Base-by-base conservation (phyloP, 441 rosid genomes). In the Manihot esculenta region DNA sequence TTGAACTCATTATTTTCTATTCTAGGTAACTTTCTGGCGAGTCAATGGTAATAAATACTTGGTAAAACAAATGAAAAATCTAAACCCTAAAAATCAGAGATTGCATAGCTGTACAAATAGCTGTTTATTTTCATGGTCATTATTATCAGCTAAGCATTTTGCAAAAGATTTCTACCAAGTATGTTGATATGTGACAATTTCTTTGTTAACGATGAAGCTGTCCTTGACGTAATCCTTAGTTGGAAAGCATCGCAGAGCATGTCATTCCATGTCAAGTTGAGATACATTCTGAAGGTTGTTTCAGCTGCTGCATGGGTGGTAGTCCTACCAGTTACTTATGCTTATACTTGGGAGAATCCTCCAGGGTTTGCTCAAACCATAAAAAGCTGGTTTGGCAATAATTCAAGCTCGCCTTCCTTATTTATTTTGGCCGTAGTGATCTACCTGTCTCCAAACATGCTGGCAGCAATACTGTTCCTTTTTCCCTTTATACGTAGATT, bases 251-350 rank as follows among this genome's bases (percentile, higher is more conserved):
- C 80, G 45, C 84, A 68, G 72, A 88, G 89, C 77, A 96, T 96
- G 99, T 87, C 99, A 66, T 80, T 89, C 67, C 88, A 89, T 82
- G 99, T 96, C 74, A 91, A 93, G 85, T 86, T 96, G 80, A 88
- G 99, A 87, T 96, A 89, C 85, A 88, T 96, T 82, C 86, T 96
- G 82, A 96, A 96, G 82, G 96, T 89, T 61, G 63, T 93, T 74
- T 90, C 98, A 45, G 97, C 99, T 69, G 97, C 98, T 66, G 91
- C 92, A 17, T 96, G 99, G 99, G 98, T 90, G 64, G 84, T 96
- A 66, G 70, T 93, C 78, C 84, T 96, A 50, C 97, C 99, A 2
- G 94, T 96, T 65, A 89, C 99, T 50, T 96, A 96, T 75, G 98
- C 98, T 49, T 91, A 89, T 66, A 84, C 90, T 47, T 90, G 93